These are phyloP conservation scores for Cytospora piceicola DNA, from an alignment of 2,329 filamentous ascomycete genomes.

Conservation along the genomic window DNA sequence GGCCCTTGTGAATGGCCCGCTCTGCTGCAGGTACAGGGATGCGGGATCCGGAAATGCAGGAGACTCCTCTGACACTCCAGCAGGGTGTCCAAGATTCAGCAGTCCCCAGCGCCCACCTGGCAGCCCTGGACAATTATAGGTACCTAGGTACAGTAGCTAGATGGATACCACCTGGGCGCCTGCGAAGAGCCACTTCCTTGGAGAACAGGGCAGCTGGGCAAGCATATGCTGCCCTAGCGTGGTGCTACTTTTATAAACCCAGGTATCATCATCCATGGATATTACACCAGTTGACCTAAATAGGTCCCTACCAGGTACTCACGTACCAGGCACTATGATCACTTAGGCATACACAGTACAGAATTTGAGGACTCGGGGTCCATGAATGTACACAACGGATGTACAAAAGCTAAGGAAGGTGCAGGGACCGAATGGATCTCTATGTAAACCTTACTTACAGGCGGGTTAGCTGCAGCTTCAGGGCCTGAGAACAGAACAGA, in stretches of 20 bases:
- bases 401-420: not conserved
- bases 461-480: not conserved
- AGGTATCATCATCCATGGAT: no score
- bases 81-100: not conserved
- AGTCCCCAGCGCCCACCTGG: not conserved
- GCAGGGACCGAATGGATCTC: not conserved
- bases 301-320: not conserved
- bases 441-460: not conserved
- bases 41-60: conserved; percentile 1
- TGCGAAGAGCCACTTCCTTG: not conserved
- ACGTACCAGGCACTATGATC: not conserved
- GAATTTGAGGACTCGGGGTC: no score
- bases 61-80: not conserved
- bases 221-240: not conserved
- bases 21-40: conserved; percentile 1
- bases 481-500: not conserved
- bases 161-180: not conserved
- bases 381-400: not conserved
- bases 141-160: not conserved
- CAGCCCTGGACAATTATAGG: no score
- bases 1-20: not conserved
- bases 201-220: no score
- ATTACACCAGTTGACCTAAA: not conserved
- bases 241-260: not conserved
- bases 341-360: no score